Evolutionary conservation across 1,284 basidiomycete genomes (phyloP), one percentile per base, ranked within the genome.

Genomic region (Pyrrhoderma lamaoense): DNA sequence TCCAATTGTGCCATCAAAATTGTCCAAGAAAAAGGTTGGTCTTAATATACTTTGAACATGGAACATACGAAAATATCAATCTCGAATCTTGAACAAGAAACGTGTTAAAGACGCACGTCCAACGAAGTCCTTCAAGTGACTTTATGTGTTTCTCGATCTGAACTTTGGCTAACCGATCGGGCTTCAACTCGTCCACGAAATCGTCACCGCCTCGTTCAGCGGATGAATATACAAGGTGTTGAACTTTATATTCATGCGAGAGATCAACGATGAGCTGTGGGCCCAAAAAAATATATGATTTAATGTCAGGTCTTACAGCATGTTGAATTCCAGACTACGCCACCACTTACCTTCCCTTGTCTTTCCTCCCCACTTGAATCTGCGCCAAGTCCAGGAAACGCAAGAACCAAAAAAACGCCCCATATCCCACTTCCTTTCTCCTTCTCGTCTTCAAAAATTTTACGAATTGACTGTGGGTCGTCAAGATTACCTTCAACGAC

Each of bases 1-100:
- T 1, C 70, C 71, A 25, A 71, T 63, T 1, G 60, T 57, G 0
- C 68, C 66, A 14, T 69, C 65, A 42, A 68, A 70, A 49, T 72
- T 71, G 49, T 73, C 72, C 70, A 74, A 71, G 59, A 68, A 65
- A 47, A 62, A 63, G 27, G 51, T 63, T 23, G 62, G 70, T 5
- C 68, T 64, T 7, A 71, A 56, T 39, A 72, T 67, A 4, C 65
- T 67, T 45, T 44, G 45, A 11, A 5, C 11, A 5, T 5, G 27
- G 27, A 31, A 31, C n/a, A n/a, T n/a, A 31, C 11, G 11, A 31
- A 31, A 31, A 31, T 31, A 31, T 31, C n/a, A 21, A 21, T 5
- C 22, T 21, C 9, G 35, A 19, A 21, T 44, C 2, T 38, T 18
- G 19, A 37, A 8, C 19, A 45, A 14, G 36, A 42, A 19, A 14